A percentile compares a stretch with the other conserved stretches of the same genome.
Evolutionary conservation across 139 green algal genomes (phyloP).

Genomic region (Parachlorella kessleri): DNA sequence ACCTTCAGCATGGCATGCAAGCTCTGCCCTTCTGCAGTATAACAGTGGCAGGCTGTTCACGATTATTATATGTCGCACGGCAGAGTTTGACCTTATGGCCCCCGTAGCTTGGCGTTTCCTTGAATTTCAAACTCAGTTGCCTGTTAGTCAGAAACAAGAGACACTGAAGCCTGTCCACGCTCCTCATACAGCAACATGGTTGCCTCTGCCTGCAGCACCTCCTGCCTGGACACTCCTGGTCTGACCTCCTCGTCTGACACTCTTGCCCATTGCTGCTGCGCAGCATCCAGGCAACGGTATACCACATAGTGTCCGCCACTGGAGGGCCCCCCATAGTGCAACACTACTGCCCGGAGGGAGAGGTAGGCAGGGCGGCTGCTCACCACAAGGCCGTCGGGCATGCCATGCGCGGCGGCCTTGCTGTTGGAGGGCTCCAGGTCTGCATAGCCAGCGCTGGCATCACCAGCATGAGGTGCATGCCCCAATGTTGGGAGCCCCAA

Average conservation of each 20-base stretch:
- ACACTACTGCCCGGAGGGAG: constrained; percentile 14
- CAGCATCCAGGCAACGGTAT: constrained; percentile 1
- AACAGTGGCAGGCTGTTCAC: too few relatives aligned
- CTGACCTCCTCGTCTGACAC: constrained; percentile 13
- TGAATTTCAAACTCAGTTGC: too few relatives aligned
- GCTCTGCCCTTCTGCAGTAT: too few relatives aligned
- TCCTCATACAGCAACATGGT: constrained; percentile 27
- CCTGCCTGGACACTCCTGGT: background rate
- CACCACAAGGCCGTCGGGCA: background rate
- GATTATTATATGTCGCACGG: too few relatives aligned
- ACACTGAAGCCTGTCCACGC: too few relatives aligned
- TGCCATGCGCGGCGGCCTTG: background rate
- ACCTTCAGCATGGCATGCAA: too few relatives aligned
- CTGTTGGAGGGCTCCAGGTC: background rate
- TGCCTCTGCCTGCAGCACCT: constrained; percentile 20
- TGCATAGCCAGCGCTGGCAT: background rate
- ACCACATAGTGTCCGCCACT: constrained; percentile 12
- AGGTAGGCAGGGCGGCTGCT: background rate
- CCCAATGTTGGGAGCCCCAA: background rate
- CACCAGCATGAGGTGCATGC: background rate
- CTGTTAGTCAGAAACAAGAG: too few relatives aligned
- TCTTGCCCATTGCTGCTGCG: background rate
- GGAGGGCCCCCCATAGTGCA: constrained; percentile 2
- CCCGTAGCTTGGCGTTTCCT: too few relatives aligned
- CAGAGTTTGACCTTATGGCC: too few relatives aligned